A percentile compares a stretch with the other conserved stretches of the same genome.
Conservation (phyloP, 176 grass and related monocot genomes). For the Hyparrhenia diplandra region DNA sequence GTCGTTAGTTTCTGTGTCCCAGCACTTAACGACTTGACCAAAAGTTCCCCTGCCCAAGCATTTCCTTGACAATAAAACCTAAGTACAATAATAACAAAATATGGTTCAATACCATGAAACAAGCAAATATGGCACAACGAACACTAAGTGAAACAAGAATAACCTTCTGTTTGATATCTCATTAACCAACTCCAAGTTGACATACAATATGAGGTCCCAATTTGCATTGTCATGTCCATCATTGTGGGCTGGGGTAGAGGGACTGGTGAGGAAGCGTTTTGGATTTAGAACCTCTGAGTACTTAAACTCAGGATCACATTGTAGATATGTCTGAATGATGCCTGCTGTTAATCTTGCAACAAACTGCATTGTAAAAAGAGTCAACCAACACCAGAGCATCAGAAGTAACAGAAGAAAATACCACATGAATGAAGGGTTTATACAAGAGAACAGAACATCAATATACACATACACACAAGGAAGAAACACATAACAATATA, state of each 20-base stretch:
- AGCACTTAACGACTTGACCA: constrained; percentile 96
- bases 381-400: constrained; percentile 12
- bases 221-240: constrained; percentile 93
- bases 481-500: background rate
- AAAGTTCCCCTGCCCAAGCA: constrained; percentile 98
- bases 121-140: background rate
- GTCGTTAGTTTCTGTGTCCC: constrained; percentile 60
- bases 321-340: constrained; percentile 67
- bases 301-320: constrained; percentile 70
- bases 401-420: background rate
- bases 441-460: background rate
- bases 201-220: constrained; percentile 88
- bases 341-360: constrained; percentile 63
- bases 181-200: constrained; percentile 85
- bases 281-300: constrained; percentile 74
- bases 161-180: constrained; percentile 68
- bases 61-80: constrained; percentile 95
- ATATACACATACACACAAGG: background rate
- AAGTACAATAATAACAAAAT: constrained; percentile 29
- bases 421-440: background rate
- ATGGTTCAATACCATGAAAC: constrained; percentile 24
- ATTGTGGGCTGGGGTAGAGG: constrained; percentile 67
- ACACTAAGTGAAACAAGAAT: constrained; percentile 9
- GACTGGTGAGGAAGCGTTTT: constrained; percentile 83
- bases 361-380: constrained; percentile 48